A percentile compares a stretch with the other conserved stretches of the same genome.
phyloP scores from a whole-genome alignment of 345 rosid genomes.

The Isatis tinctoria region DNA sequence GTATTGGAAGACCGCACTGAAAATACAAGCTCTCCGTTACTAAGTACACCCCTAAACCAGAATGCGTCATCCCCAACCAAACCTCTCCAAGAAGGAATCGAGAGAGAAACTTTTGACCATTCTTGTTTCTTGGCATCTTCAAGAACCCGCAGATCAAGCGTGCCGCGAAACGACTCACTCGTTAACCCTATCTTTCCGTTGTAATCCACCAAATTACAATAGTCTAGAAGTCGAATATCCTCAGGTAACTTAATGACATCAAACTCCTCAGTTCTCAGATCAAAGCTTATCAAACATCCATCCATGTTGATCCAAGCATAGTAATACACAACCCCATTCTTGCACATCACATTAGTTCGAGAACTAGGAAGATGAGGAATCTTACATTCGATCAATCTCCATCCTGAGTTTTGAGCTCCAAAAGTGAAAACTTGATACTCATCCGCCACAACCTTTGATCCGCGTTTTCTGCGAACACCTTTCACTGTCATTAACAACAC shows the following conservation, averaged over 20 bases:
- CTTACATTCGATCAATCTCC: not conserved
- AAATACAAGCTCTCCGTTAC: not conserved
- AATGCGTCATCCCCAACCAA: too few species aligned
- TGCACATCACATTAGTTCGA: too few species aligned
- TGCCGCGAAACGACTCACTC: too few species aligned
- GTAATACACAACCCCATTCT: slow-evolving; percentile 8
- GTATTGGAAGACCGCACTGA: too few species aligned
- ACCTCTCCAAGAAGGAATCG: not conserved
- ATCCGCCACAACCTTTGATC: too few species aligned
- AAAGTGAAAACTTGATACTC: not conserved
- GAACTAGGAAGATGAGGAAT: too few species aligned
- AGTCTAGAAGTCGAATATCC: too few species aligned
- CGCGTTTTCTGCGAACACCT: too few species aligned
- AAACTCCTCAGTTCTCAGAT: not conserved
- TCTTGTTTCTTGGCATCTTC: not conserved
- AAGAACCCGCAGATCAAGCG: not conserved
- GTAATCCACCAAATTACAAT: not conserved
- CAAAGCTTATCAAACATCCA: not conserved
- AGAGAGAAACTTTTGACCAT: not conserved
- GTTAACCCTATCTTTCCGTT: not conserved
- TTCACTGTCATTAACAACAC: not conserved
- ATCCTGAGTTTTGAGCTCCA: not conserved
- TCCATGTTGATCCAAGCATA: not conserved
- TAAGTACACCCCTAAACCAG: not conserved
- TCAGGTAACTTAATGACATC: not conserved